Percentiles rank a stretch among this genome's conserved stretches.
These are phyloP conservation scores for Fraxinus latifolia DNA, from an alignment of 305 asterid species.

Conservation along the genomic window DNA sequence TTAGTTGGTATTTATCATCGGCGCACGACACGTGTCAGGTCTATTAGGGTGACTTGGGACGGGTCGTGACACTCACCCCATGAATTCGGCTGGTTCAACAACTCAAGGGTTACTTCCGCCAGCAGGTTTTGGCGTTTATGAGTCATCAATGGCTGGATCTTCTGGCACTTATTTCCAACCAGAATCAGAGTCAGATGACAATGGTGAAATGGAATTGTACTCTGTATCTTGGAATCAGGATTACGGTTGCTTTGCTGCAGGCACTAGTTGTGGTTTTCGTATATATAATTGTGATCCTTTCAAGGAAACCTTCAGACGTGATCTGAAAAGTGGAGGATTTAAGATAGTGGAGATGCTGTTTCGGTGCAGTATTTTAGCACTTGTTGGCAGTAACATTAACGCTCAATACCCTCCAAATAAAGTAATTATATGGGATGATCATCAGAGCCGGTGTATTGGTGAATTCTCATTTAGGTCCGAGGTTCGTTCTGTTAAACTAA, in stretches of 20 bases:
- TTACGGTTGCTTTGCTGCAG: slow-evolving; percentile 88
- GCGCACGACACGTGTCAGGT: too few species aligned
- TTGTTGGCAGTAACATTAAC: slow-evolving; percentile 72
- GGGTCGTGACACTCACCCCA: slow-evolving; percentile 40
- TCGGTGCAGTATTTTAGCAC: slow-evolving; percentile 84
- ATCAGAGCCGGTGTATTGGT: slow-evolving; percentile 85
- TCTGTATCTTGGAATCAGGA: slow-evolving; percentile 94
- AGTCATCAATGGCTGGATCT: slow-evolving; percentile 38
- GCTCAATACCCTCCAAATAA: slow-evolving; percentile 82
- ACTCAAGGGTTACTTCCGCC: slow-evolving; percentile 46
- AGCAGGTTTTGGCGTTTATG: slow-evolving; percentile 45
- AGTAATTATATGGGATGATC: slow-evolving; percentile 95
- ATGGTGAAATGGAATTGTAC: slow-evolving; percentile 61
- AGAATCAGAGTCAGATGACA: slow-evolving; percentile 47
- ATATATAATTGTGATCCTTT: slow-evolving; percentile 82
- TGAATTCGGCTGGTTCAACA: slow-evolving; percentile 59
- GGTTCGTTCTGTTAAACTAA: slow-evolving; percentile 76
- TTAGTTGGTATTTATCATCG: too few species aligned
- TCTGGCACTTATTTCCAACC: slow-evolving; percentile 43
- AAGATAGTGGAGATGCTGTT: slow-evolving; percentile 89
- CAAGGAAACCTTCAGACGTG: slow-evolving; percentile 90
- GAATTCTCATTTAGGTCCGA: slow-evolving; percentile 93
- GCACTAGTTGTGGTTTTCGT: slow-evolving; percentile 78
- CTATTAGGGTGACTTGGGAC: too few species aligned
- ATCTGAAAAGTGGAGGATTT: slow-evolving; percentile 82